Evolutionary conservation across 2,329 filamentous ascomycete genomes (phyloP), one percentile per base, ranked within the genome.

Genomic region (Delphinella strobiligena): DNA sequence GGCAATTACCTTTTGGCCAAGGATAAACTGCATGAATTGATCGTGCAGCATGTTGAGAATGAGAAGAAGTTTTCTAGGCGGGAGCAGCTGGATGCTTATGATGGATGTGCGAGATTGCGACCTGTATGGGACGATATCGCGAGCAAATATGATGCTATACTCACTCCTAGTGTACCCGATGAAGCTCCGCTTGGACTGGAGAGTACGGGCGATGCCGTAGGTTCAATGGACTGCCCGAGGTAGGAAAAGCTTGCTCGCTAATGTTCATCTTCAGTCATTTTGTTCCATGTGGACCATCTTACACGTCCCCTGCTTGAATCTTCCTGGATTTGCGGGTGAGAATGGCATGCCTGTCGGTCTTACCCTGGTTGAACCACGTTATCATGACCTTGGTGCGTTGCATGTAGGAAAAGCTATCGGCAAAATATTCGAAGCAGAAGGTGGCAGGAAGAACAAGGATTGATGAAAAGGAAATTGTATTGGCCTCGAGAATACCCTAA

Each of bases 281-380:
- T 27, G 22, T 12, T 27, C 22, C 22, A 27, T 27, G 22, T 27
- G 22, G 22, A 27, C 22, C 7, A 27, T 27, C 5, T 55, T 81
- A 11, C 77, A 82, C 45, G 70, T 66, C 1, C 78, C 78, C 0
- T 72, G 75, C 0, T 55, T 80, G n/a, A 80, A 81, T 43, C 54
- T 82, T 0, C 75, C 76, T 0, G 77, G 75, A 0, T 80, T 82
- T 47, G 55, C 62, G 24, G 76, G 78, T 0, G 61, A 61, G 19
- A 63, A 71, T 42, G 67, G 63, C 0, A 55, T 82, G 63, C 78
- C 78, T 0, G 65, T 82, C 29, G 78, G 78, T 0, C 47, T 76
- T 15, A 72, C 69, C 0, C 49, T 75, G 1, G 66, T 75, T 0
- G 62, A 61, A 1, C 59, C 65, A 1, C 54, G 69, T 16, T 72